Conservation (phyloP, 2,329 filamentous ascomycete species). For the Thielaviopsis ethacetica region DNA sequence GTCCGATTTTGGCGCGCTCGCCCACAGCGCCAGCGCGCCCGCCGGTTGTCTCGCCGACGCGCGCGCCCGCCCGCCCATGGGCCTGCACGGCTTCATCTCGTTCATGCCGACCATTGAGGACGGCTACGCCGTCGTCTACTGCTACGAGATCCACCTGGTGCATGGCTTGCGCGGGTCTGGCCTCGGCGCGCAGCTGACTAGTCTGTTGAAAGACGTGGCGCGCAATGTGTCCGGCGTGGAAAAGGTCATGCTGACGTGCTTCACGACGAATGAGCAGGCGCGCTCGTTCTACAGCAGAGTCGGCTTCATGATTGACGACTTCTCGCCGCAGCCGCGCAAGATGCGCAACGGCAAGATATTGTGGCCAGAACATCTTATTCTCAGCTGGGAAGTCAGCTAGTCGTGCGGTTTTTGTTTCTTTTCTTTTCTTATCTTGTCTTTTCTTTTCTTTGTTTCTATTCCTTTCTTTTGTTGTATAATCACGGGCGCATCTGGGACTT, state of each 20-base stretch:
- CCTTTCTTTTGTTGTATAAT: neutral
- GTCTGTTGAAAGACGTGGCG: conserved; percentile 35
- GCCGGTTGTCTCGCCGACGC: conserved; percentile 2
- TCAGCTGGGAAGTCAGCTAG: conserved; percentile 28
- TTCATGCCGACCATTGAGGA: conserved; percentile 58
- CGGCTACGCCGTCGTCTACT: conserved; percentile 50
- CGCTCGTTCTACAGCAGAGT: conserved; percentile 43
- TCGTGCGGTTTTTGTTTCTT: neutral
- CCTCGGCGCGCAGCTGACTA: conserved; percentile 44
- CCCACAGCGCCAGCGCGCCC: neutral
- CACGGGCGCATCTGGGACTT: neutral
- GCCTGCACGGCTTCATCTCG: conserved; percentile 41
- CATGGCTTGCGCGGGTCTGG: conserved; percentile 43
- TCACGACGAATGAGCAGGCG: conserved; percentile 41
- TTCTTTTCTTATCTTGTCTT: neutral
- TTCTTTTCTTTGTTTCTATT: neutral
- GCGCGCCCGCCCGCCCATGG: conserved; percentile 6
- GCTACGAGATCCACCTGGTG: conserved; percentile 61
- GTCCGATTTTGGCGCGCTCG: conserved; percentile 6
- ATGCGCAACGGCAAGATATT: conserved; percentile 38
- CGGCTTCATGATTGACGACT: conserved; percentile 39
- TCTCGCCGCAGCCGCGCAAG: conserved; percentile 35
- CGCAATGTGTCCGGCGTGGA: conserved; percentile 32
- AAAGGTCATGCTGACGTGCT: conserved; percentile 64
- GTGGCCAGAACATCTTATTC: conserved; percentile 41